Evolutionary conservation across 1,284 basidiomycete genomes (phyloP).

Genomic region (Cutaneotrichosporon mucoides): DNA sequence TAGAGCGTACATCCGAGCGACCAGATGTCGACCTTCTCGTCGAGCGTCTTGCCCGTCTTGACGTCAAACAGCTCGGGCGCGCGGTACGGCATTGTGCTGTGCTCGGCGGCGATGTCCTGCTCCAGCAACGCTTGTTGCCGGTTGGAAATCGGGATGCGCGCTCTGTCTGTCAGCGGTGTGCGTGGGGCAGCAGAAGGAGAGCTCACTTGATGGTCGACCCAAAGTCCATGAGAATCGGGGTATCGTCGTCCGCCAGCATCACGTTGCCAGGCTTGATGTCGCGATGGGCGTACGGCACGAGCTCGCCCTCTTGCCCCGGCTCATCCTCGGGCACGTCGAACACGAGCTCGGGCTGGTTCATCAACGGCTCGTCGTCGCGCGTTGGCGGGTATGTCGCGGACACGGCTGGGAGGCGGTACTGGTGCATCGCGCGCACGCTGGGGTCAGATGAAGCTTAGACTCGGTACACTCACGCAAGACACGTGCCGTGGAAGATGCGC

Average conservation of each 20-base stretch:
- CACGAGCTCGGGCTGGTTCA: slow-evolving; percentile 30
- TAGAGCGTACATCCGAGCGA: slow-evolving; percentile 88
- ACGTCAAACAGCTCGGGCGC: slow-evolving; percentile 94
- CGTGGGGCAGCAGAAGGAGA: too few relatives aligned
- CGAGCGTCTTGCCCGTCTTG: slow-evolving; percentile 78
- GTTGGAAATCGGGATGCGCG: slow-evolving; percentile 54
- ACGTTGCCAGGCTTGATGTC: slow-evolving; percentile 97
- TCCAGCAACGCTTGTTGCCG: slow-evolving; percentile 81
- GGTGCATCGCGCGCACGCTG: slow-evolving; percentile 83
- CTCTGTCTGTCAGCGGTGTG: slow-evolving; percentile 22
- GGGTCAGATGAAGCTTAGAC: slow-evolving; percentile 3
- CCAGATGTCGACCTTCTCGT: slow-evolving; percentile 96
- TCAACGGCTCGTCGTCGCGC: slow-evolving; percentile 34
- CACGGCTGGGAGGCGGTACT: slow-evolving; percentile 56
- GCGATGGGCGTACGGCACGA: slow-evolving; percentile 90
- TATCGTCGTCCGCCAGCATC: slow-evolving; percentile 90
- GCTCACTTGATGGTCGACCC: slow-evolving; percentile 62
- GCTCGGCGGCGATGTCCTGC: slow-evolving; percentile 87
- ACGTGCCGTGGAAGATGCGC: slow-evolving; percentile 85
- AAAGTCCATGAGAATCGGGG: slow-evolving; percentile 96
- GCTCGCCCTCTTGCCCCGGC: slow-evolving; percentile 42
- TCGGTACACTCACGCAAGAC: slow-evolving; percentile 59
- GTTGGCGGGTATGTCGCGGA: slow-evolving; percentile 29
- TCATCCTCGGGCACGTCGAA: slow-evolving; percentile 75
- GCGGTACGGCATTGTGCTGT: slow-evolving; percentile 93